Evolutionary conservation across 169 alveolate genomes (phyloP).

Genomic region (Cryptosporidium felis): DNA sequence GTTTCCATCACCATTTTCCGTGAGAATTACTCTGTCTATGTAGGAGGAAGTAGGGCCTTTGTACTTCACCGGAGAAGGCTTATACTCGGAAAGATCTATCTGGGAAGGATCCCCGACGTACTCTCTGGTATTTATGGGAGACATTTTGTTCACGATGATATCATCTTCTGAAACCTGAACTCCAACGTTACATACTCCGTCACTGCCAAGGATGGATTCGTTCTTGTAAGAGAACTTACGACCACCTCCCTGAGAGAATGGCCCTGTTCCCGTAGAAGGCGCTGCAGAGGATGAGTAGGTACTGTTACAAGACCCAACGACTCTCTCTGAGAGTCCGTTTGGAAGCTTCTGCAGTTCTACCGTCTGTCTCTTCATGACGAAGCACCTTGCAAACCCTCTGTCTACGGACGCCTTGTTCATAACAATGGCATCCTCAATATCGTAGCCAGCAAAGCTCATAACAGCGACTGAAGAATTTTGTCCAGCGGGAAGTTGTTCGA

Average conservation of each 20-base stretch:
- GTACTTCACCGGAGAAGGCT: constrained; percentile 76
- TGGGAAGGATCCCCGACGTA: constrained; percentile 74
- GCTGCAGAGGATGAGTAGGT: no score
- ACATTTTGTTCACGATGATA: constrained; percentile 85
- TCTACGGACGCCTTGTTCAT: constrained; percentile 97
- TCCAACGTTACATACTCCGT: constrained; percentile 94
- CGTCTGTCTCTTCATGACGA: constrained; percentile 80
- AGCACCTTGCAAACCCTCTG: constrained; percentile 97
- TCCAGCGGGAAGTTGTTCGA: constrained; percentile 99
- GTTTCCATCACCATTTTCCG: constrained; percentile 91
- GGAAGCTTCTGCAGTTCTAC: constrained; percentile 82
- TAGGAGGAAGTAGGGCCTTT: constrained; percentile 88
- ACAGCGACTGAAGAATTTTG: constrained; percentile 99
- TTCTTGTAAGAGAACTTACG: constrained; percentile 17
- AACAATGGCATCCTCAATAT: constrained; percentile 99
- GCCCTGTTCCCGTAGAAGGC: constrained; percentile 21
- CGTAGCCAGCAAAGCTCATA: constrained; percentile 99
- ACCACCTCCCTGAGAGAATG: constrained; percentile 21
- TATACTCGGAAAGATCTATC: constrained; percentile 72
- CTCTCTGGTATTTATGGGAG: constrained; percentile 82
- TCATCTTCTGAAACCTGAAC: constrained; percentile 90
- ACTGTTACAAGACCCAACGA: constrained; percentile 28
- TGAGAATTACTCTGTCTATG: constrained; percentile 93
- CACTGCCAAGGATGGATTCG: constrained; percentile 83
- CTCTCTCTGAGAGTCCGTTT: constrained; percentile 81